Base-by-base conservation (phyloP, 345 rosid genomes). In the Orychophragmus violaceus region DNA sequence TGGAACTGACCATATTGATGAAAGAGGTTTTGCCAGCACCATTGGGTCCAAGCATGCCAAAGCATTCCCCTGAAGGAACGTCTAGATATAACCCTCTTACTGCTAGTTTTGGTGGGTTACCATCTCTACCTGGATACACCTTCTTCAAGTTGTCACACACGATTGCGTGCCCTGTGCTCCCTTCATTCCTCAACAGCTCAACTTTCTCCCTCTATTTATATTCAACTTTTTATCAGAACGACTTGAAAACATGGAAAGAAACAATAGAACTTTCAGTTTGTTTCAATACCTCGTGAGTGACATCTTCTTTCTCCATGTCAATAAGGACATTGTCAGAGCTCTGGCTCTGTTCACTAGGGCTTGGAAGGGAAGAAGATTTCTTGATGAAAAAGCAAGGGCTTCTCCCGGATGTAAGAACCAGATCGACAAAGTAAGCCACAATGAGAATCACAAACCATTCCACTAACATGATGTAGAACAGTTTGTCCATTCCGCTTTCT, bases 1-100 rank as follows among this genome's bases (percentile, higher is more conserved):
- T 1, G 3, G 21, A 24, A 82, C 83, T 80, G 36, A 90, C 99
- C 97, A 94, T 94, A 59, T 80, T 87, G 59, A 94, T 94, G 67
- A 94, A 88, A 57, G 97, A 90, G 51, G 97, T 88, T 75, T 94
- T 94, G 30, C 99, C 97, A 3, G 99, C 96, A 51, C 97, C 99
- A 73, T 94, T 94, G 3, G 97, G 99, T 70, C 99, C 97, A 59
- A 94, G 93, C 88, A 94, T 83, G 37, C 99, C 99, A 48, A 94
- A 90, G 78, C 99, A 94, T 77, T 94, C 95, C 41, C 95, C 97
- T 30, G 81, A 76, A 64, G 93, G 85, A 71, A 94, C 63, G 58
- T 85, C 95, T 70, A 94, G 97, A 71, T 95, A 90, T 64, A 94
- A 74, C 12, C 95, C 99, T 75, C 82, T 81, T 13, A 94, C 96